phyloP scores from a whole-genome alignment of 2,329 filamentous ascomycete genomes.

The Cordyceps javanica region DNA sequence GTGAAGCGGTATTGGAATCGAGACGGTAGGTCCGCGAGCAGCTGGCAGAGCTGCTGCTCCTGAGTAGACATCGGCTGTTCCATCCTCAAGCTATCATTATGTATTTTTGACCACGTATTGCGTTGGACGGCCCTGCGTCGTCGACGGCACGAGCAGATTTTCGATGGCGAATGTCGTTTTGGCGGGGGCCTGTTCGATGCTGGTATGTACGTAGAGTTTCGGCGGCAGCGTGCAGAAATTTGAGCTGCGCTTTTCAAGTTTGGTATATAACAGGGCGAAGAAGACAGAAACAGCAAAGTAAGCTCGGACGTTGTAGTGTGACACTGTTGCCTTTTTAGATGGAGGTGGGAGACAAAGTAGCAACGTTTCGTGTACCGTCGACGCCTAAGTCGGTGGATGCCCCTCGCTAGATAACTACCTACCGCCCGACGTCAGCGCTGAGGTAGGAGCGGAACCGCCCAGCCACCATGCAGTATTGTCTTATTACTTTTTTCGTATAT shows the following conservation, averaged over 20 bases:
- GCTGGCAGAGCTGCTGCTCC: constrained; percentile 78
- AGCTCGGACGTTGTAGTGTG: neutral
- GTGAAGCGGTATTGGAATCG: constrained; percentile 71
- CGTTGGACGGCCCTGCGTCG: neutral
- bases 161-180: neutral
- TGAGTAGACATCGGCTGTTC: constrained; percentile 53
- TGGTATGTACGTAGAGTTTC: neutral
- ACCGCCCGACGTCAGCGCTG: neutral
- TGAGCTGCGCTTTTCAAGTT: neutral
- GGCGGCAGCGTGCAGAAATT: neutral
- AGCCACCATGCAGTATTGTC: neutral
- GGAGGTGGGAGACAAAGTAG: neutral
- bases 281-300: neutral
- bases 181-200: neutral
- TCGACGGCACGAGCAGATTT: neutral
- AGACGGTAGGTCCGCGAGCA: constrained; percentile 71
- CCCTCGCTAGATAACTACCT: neutral
- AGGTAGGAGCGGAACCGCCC: constrained; percentile 2
- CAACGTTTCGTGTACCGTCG: neutral
- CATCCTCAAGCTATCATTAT: constrained; percentile 33
- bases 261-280: neutral
- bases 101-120: neutral
- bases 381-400: constrained; percentile 6
- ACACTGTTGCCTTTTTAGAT: neutral
- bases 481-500: no score